Evolutionary conservation across 108 stramenopile genomes (phyloP), one percentile per base, ranked within the genome.

Genomic region (Pseudonitzschia delicatissima): DNA sequence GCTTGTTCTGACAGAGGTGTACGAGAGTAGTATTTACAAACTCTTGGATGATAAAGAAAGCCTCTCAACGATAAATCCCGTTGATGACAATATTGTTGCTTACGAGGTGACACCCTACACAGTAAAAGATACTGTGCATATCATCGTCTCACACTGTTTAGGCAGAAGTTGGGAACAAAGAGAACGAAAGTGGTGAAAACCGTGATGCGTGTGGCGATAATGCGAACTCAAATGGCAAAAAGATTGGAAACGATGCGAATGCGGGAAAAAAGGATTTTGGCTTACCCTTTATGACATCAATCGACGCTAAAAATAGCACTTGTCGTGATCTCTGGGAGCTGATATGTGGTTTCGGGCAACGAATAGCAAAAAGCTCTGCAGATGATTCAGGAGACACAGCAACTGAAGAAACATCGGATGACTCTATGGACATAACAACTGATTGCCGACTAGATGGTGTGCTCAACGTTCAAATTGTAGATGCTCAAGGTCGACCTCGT

Each of bases 281-380:
- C 5, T 81, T 83, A 32, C 90, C 90, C 1, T 52, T 92, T 11
- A 60, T 88, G 36, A 70, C 74, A 27, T 87, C 90, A 4, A 82
- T 81, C 45, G 53, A 55, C 27, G 48, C 69, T 13, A 59, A 68
- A 26, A 50, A 70, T 2, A 28, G 57, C 18, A 79, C 68, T 2
- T 92, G 90, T 62, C 48, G 53, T 8, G 71, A 88, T 48, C 62
- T 87, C 12, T 84, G 67, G 64, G 50, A 85, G 3, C 68, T 71
- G 45, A 39, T 87, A 8, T 85, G 85, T 82, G 34, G 57, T 15
- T 45, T 57, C 6, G 78, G 87, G 18, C 48, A 49, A 39, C 74
- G 80, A 31, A 66, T 81, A 35, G 67, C 64, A 37, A 28, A 59
- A 42, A 37, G 66, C 25, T 3, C 49, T 32, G 45, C 45, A 37